Percentiles rank a stretch among this genome's conserved stretches.
These are phyloP conservation scores for Harringtonia lauricola DNA, from an alignment of 2,329 filamentous ascomycete genomes.

Conservation along the genomic window DNA sequence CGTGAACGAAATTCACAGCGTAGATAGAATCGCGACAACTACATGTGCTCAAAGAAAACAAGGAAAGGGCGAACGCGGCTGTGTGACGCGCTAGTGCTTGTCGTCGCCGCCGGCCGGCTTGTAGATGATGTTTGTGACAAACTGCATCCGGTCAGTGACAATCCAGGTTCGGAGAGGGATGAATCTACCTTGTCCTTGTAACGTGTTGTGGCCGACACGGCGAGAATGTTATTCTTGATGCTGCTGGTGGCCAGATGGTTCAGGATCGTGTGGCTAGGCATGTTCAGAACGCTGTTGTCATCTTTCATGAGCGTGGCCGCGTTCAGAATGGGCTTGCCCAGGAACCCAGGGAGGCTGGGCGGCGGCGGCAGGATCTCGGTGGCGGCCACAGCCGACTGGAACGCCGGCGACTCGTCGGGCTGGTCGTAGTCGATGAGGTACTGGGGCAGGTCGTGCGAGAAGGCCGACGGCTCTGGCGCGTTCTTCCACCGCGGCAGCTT, in stretches of 20 bases:
- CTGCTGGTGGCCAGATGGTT: conserved; percentile 96
- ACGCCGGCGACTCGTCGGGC: conserved; percentile 64
- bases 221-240: conserved; percentile 92
- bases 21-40: too few relatives aligned
- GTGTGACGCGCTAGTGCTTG: conserved; percentile 12
- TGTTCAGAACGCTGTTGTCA: conserved; percentile 91
- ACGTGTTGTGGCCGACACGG: conserved; percentile 91
- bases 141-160: conserved; percentile 44
- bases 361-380: conserved; percentile 74
- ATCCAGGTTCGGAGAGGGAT: neutral
- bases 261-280: conserved; percentile 93
- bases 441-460: conserved; percentile 65
- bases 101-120: conserved; percentile 65
- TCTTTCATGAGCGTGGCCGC: conserved; percentile 88
- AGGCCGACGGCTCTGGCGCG: conserved; percentile 45
- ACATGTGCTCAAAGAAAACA: too few relatives aligned
- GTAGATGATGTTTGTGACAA: conserved; percentile 95
- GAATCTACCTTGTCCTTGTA: conserved; percentile 79
- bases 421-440: conserved; percentile 83
- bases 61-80: too few relatives aligned
- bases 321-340: conserved; percentile 91
- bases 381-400: conserved; percentile 62
- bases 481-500: conserved; percentile 40
- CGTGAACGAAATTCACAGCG: too few relatives aligned
- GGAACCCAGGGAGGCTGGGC: conserved; percentile 76